Evolutionary conservation across 768 basidiomycete genomes (phyloP), one percentile per base, ranked within the genome.

Genomic region (Kwoniella heveanensis): DNA sequence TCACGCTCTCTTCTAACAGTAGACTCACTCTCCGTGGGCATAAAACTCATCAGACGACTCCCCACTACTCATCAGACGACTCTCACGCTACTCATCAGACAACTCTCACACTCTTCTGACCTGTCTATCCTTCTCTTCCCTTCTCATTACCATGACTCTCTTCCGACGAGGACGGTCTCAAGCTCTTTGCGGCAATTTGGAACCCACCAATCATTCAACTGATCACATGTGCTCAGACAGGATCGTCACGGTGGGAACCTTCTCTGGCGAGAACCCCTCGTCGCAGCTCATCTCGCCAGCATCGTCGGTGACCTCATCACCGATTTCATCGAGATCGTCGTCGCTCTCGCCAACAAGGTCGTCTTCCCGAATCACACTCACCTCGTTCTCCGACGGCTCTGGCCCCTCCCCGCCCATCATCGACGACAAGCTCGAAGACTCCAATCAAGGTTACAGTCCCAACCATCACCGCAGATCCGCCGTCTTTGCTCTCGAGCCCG

Each of bases 131-230:
- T 17, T 39, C 36, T 17, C 7, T 22, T 36, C 15, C 24, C 21
- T 19, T 39, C 19, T 39, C 54, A 17, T 21, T 13, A 55, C 21
- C 54, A 55, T 55, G 54, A n/a, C 54, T 21, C 29, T 55, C 32
- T 25, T 32, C 7, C 54, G 36, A 22, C 54, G 54, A 15, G 29
- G 39, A 19, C 15, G 39, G 17, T 9, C 39, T 44, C 39, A 55
- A 55, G 37, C 39, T 44, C 39, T 10, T 44, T 4, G 39, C 39
- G 19, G 39, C 15, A 44, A 44, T 19, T 19, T n/a, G n/a, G n/a
- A n/a, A n/a, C n/a, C n/a, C n/a, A 19, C 10, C 17, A 10, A 3
- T 19, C 39, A 44, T n/a, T n/a, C 8, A 44, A 44, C 39, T 19
- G 10, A 9, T 22, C 8, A 37, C 32, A 36, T 15, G 21, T 27